Evolutionary conservation across 805 yeast genomes (phyloP), one percentile per base, ranked within the genome.

Genomic region (Debaryomyces tyrocola): DNA sequence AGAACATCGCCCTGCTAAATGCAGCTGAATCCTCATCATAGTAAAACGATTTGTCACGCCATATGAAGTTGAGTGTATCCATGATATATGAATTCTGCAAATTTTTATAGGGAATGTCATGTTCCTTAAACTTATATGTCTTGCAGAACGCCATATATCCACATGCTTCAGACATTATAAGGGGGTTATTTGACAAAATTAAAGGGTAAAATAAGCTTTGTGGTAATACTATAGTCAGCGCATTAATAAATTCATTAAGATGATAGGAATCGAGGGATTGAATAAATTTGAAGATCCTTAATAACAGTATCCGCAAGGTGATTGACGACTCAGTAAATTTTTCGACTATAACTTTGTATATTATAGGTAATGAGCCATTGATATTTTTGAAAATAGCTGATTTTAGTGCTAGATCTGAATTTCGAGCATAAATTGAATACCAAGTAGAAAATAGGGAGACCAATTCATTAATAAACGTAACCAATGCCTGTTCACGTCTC

Each of bases 1-100:
- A 58, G 45, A 64, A 58, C 56, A 78, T 67, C 4, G 75, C 79
- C 38, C 62, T 66, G n/a, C 67, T 66, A 6, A 66, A 59, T 0
- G 72, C 55, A 1, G 56, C 58, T 2, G 57, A 48, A 9, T 54
- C 48, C 2, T 21, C 35, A 20, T 60, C 70, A n/a, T 57, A 57
- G 20, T 69, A 69, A 50, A 80, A 74, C 1, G 82, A 78, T 53
- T 68, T 72, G 50, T 80, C 78, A 48, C 85, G 61, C 87, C 87
- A 83, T 0, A 78, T 40, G 11, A 76, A 64, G 47, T 83, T 82
- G 49, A 83, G 70, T 6, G 76, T 56, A 54, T 83, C 87, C 73
- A 79, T 75, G 8, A 82, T 75, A 47, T 74, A 78, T 0, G 80
- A 62, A 46, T 80, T 80, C 40, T 76, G 80, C 4, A 75, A 41